phyloP scores from a whole-genome alignment of 768 basidiomycete genomes.

The Lactarius psammicola region DNA sequence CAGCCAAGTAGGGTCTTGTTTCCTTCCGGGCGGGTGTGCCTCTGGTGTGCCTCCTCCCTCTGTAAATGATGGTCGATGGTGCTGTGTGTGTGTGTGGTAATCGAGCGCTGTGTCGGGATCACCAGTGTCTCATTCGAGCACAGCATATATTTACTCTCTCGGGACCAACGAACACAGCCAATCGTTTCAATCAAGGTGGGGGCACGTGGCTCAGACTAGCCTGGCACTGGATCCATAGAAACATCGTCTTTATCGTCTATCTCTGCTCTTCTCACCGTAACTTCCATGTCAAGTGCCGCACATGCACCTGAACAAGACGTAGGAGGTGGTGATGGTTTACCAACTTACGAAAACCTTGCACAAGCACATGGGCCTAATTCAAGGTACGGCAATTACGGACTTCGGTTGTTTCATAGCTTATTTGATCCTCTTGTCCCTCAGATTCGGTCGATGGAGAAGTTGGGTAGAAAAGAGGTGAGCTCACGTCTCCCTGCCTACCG shows the following conservation, averaged over 20 bases:
- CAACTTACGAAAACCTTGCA: constrained; percentile 79
- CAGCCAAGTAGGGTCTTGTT: neutral
- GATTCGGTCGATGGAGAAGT: constrained; percentile 81
- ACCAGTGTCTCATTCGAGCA: neutral
- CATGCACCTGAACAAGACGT: constrained; percentile 42
- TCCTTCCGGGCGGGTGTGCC: neutral
- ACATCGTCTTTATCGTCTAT: neutral
- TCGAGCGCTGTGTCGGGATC: neutral
- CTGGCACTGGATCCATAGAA: neutral
- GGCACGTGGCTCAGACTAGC: neutral
- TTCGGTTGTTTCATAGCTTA: neutral
- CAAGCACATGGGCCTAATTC: constrained; percentile 78
- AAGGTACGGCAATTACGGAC: constrained; percentile 44
- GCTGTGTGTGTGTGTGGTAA: neutral
- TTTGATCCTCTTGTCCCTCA: constrained; percentile 33
- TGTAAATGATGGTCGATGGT: neutral
- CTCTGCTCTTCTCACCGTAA: neutral
- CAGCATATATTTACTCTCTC: neutral
- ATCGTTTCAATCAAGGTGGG: neutral
- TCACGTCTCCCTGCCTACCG: neutral
- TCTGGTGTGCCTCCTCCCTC: neutral
- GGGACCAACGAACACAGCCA: neutral
- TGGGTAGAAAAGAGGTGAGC: constrained; percentile 86
- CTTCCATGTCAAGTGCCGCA: constrained; percentile 28
- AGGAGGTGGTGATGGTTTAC: constrained; percentile 54